These are phyloP conservation scores for Penicillium pancosmium DNA, from an alignment of 495 filamentous ascomycete genomes.

Conservation along the genomic window DNA sequence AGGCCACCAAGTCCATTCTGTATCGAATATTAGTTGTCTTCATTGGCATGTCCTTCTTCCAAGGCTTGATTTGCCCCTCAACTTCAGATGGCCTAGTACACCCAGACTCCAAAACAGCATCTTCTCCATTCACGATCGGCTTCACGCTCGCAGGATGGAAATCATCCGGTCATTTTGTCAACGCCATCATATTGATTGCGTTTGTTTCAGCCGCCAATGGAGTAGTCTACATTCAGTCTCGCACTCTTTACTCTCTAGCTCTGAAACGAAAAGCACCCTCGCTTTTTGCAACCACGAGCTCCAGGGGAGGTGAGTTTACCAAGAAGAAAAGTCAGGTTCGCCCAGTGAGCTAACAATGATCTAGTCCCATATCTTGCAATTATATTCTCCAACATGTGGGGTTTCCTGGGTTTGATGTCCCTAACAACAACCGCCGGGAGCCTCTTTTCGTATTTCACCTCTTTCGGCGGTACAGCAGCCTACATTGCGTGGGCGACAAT, in stretches of 20 bases:
- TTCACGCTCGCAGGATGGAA: not conserved
- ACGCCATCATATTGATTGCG: not conserved
- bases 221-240: not conserved
- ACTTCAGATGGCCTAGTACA: not conserved
- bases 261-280: not conserved
- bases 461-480: slow-evolving; percentile 8
- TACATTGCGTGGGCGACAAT: slow-evolving; percentile 9
- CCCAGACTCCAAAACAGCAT: not conserved
- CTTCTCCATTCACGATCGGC: not conserved
- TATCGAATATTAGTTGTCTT: slow-evolving; percentile 3
- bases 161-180: not conserved
- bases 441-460: slow-evolving; percentile 9
- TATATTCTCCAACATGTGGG: slow-evolving; percentile 10
- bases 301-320: not conserved
- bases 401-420: slow-evolving; percentile 10
- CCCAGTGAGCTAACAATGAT: not conserved
- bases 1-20: not conserved
- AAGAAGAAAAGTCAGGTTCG: not conserved
- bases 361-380: slow-evolving; percentile 4
- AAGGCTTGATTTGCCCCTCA: not conserved
- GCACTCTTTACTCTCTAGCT: not conserved
- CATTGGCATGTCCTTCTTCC: slow-evolving; percentile 2
- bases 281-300: not conserved
- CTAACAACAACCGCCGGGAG: slow-evolving; percentile 3
- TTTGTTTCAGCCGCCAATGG: not conserved